Percentiles rank a stretch among this genome's conserved stretches.
These are phyloP conservation scores for Cornus kousa DNA, from an alignment of 148 eudicot genomes.

Conservation along the genomic window DNA sequence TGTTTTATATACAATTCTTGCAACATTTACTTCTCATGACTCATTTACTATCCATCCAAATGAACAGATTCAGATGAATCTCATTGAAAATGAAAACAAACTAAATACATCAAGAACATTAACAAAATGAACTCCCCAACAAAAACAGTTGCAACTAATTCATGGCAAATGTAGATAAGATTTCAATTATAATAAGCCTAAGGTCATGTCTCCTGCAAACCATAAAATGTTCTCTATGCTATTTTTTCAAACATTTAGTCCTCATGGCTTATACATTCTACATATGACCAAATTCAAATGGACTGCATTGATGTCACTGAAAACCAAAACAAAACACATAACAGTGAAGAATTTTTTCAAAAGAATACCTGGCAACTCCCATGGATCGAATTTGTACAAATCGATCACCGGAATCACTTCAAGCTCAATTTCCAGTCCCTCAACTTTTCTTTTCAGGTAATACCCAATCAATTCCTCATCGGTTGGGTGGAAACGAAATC, in stretches of 20 bases:
- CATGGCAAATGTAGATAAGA: neutral
- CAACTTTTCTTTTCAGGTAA: conserved; percentile 70
- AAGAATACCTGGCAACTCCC: conserved; percentile 85
- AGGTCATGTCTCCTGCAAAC: neutral
- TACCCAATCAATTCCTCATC: conserved; percentile 79
- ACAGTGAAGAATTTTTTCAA: too few relatives aligned
- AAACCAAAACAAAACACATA: neutral
- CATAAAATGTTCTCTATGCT: neutral
- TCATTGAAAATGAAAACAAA: neutral
- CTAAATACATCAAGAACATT: neutral
- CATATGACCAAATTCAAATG: neutral
- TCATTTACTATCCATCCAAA: too few relatives aligned
- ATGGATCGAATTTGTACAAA: conserved; percentile 77
- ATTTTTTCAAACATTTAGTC: neutral
- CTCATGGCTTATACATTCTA: neutral
- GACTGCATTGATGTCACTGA: neutral
- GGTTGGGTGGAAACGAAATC: conserved; percentile 84
- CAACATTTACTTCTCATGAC: too few relatives aligned
- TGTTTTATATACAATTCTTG: too few relatives aligned
- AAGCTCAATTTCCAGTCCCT: conserved; percentile 68
- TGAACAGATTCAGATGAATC: neutral
- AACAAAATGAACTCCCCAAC: neutral
- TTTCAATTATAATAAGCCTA: neutral
- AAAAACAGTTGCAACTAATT: neutral
- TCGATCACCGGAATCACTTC: conserved; percentile 82